Conservation (phyloP, 2,329 filamentous ascomycete genomes). For the Colletotrichum sp. region DNA sequence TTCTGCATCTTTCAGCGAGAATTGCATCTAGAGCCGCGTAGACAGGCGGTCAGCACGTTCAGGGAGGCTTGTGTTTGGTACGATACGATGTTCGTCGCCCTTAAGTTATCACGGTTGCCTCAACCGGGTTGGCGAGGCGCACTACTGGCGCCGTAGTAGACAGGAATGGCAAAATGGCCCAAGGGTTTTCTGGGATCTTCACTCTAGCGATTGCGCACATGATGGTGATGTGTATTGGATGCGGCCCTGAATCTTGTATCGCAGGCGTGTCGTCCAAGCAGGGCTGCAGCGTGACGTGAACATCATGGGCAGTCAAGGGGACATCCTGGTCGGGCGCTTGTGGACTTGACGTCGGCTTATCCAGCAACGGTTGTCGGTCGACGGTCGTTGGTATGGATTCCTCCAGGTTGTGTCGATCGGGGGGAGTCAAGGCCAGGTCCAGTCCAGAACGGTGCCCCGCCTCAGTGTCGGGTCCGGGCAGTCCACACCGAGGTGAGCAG, state of each 20-base stretch:
- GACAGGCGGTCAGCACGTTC: neutral
- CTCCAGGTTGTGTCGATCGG: neutral
- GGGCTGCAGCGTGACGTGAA: conserved; percentile 21
- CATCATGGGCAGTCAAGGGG: neutral
- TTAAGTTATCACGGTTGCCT: neutral
- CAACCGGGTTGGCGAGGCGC: neutral
- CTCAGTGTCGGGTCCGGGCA: neutral
- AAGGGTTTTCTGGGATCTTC: conserved; percentile 2
- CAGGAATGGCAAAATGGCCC: neutral
- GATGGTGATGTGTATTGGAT: neutral
- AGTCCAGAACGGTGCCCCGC: neutral
- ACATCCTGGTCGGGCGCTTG: neutral
- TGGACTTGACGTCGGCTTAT: conserved; percentile 7
- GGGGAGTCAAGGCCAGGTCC: neutral
- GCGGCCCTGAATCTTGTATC: neutral
- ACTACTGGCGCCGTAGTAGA: neutral
- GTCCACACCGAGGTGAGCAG: neutral
- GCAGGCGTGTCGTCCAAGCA: neutral
- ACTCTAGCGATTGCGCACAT: conserved; percentile 7
- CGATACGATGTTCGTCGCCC: neutral
- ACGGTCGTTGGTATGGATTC: neutral
- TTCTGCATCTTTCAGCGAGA: conserved; percentile 20
- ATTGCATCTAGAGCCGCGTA: conserved; percentile 18
- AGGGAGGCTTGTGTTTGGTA: neutral
- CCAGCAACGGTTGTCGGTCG: neutral